Conservation (phyloP, 306 rosid species). For the Inga oerstediana region DNA sequence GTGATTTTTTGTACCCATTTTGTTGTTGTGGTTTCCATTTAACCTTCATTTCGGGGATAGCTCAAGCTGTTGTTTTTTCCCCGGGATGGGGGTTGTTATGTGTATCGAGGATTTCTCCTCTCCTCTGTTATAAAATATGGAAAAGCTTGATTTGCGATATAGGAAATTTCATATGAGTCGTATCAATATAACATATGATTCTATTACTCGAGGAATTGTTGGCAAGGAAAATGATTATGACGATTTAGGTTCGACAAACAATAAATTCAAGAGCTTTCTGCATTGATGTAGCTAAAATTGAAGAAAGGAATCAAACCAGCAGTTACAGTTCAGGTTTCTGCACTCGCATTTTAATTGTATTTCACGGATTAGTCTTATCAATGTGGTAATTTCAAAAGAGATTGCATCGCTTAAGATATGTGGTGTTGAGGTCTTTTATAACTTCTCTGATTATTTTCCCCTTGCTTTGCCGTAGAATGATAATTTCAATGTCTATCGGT, state of each 20-base stretch:
- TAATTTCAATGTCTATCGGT: constrained; percentile 35
- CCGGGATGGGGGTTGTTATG: not conserved
- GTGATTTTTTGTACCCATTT: not conserved
- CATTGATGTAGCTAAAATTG: not conserved
- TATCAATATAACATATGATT: not conserved
- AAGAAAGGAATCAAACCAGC: not conserved
- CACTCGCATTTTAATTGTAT: not conserved
- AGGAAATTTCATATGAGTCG: not conserved
- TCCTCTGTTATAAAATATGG: not conserved
- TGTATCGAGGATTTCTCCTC: not conserved
- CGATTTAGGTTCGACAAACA: not conserved
- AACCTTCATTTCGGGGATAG: not conserved
- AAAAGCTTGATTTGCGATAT: not conserved
- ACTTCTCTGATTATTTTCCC: not conserved
- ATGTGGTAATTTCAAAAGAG: not conserved
- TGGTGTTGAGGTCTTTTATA: not conserved
- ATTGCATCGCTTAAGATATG: not conserved
- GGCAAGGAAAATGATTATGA: not conserved
- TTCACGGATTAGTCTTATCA: not conserved
- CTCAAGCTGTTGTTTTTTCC: not conserved
- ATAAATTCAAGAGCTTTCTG: not conserved
- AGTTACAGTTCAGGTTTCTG: not conserved
- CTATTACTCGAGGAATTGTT: not conserved
- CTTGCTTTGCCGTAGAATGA: constrained; percentile 47
- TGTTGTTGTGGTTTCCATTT: not conserved